Evolutionary conservation across 2,329 filamentous ascomycete genomes (phyloP).

Genomic region (Thielaviopsis musarum): DNA sequence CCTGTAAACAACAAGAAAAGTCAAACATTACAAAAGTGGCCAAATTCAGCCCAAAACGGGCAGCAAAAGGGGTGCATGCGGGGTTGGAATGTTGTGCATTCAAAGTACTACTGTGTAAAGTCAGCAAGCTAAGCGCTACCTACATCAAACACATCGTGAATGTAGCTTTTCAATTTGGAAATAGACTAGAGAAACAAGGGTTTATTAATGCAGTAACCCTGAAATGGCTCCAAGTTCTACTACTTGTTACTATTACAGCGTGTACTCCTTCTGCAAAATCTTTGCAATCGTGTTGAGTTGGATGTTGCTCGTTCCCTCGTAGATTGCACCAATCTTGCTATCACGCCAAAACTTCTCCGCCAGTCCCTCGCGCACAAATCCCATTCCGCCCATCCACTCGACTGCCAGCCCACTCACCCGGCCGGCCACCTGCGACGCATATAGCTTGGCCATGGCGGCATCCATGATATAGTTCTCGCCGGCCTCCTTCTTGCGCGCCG

Average conservation of each 20-base stretch:
- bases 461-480: conserved; percentile 90
- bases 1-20: no score
- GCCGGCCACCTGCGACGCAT: conserved; percentile 80
- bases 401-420: conserved; percentile 72
- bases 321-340: conserved; percentile 96
- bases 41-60: neutral
- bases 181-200: neutral
- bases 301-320: conserved; percentile 77
- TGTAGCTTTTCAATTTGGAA: neutral
- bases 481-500: conserved; percentile 92
- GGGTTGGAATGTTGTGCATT: neutral
- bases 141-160: neutral
- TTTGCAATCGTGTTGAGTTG: conserved; percentile 52
- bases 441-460: conserved; percentile 96
- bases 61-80: neutral
- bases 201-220: neutral
- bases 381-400: conserved; percentile 99
- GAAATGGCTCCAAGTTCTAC: neutral
- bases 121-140: neutral
- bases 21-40: neutral
- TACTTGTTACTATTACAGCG: conserved; percentile 18
- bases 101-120: neutral
- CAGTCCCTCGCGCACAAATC: conserved; percentile 87
- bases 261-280: conserved; percentile 45
- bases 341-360: conserved; percentile 97